phyloP scores from a whole-genome alignment of 345 rosid species.

The Chamaenerion angustifolium region DNA sequence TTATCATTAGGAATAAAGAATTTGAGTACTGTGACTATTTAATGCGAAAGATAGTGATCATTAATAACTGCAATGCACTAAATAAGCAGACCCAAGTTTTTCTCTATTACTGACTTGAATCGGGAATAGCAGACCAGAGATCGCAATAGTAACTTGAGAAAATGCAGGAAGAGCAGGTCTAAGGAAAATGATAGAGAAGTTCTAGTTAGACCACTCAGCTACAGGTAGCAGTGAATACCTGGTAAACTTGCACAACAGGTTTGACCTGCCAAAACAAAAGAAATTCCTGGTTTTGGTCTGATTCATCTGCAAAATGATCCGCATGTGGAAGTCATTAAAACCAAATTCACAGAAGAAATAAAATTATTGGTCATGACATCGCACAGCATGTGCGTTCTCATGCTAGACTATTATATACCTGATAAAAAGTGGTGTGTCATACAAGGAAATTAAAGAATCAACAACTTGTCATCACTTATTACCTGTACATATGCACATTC shows the following conservation, averaged over 20 bases:
- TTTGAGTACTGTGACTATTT: too few relatives aligned
- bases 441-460: neutral
- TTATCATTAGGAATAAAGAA: too few relatives aligned
- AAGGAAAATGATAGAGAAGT: neutral
- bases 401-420: too few relatives aligned
- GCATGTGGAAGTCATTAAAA: neutral
- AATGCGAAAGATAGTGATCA: too few relatives aligned
- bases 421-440: too few relatives aligned
- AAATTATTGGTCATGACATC: neutral
- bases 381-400: neutral
- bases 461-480: neutral
- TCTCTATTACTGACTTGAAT: too few relatives aligned
- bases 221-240: conserved; percentile 30
- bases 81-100: too few relatives aligned
- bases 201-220: neutral
- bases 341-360: neutral
- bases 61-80: too few relatives aligned
- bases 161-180: neutral
- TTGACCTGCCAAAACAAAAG: conserved; percentile 98
- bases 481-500: conserved; percentile 75
- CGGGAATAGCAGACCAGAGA: too few relatives aligned
- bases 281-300: conserved; percentile 58
- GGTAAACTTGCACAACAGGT: conserved; percentile 82
- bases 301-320: conserved; percentile 44
- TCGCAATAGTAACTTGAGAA: neutral